A percentile compares a stretch with the other conserved stretches of the same genome.
phyloP scores from a whole-genome alignment of 176 grass and related monocot genomes.

The Paspalum notatum region DNA sequence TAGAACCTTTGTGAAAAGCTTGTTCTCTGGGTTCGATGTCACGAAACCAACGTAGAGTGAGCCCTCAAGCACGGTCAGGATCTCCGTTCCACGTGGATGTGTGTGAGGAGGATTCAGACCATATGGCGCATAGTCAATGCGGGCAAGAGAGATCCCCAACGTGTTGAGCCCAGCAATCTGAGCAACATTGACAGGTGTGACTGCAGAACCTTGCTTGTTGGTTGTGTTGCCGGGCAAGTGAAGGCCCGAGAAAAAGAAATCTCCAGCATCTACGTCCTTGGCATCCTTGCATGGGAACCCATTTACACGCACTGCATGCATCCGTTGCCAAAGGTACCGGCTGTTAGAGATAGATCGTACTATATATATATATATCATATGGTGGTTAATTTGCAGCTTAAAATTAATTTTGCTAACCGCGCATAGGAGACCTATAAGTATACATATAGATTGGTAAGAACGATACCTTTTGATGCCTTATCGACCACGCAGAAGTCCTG shows the following conservation, averaged over 20 bases:
- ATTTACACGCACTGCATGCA: conserved; percentile 4
- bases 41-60: background rate
- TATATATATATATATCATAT: background rate
- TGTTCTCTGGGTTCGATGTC: background rate
- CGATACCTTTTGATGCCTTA: background rate
- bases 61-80: background rate
- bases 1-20: background rate
- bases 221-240: background rate
- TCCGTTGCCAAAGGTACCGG: too few species aligned
- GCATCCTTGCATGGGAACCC: background rate
- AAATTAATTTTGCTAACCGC: too few species aligned
- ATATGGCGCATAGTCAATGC: background rate
- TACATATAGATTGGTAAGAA: background rate
- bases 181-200: background rate
- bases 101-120: background rate
- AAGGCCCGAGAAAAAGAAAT: background rate
- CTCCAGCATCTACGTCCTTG: background rate
- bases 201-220: background rate
- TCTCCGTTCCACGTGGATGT: background rate
- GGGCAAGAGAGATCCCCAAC: background rate
- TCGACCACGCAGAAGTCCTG: conserved; percentile 5
- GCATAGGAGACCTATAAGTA: background rate
- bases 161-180: conserved; percentile 2
- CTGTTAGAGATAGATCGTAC: too few species aligned
- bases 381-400: background rate